Evolutionary conservation across 768 basidiomycete species (phyloP).

Genomic region (Mycena olivaceomarginata): DNA sequence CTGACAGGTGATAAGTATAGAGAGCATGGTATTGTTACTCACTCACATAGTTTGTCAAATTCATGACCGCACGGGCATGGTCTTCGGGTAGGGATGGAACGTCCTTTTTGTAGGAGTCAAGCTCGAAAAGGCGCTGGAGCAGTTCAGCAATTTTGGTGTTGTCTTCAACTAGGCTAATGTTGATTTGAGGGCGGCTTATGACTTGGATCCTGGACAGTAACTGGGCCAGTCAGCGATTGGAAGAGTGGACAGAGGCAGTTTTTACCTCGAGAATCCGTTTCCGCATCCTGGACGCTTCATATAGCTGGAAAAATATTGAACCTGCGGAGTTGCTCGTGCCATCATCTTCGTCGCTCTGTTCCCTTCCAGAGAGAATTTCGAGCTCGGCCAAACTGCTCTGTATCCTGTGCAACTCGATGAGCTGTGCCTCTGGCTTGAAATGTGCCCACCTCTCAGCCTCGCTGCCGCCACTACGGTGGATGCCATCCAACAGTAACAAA

Average conservation of each 20-base stretch:
- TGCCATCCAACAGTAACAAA: not conserved
- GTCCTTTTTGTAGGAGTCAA: not conserved
- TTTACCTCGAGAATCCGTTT: not conserved
- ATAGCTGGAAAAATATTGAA: not conserved
- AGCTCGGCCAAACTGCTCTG: not conserved
- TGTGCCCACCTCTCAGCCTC: not conserved
- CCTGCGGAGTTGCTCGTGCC: not conserved
- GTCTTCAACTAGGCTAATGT: not conserved
- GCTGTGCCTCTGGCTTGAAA: not conserved
- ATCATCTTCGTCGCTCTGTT: not conserved
- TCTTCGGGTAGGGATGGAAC: not conserved
- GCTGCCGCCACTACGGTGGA: not conserved
- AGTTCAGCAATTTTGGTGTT: not conserved
- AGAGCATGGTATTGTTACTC: no score
- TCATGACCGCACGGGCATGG: not conserved
- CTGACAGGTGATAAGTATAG: not conserved
- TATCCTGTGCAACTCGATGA: not conserved
- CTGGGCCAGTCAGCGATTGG: not conserved
- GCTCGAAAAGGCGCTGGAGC: not conserved
- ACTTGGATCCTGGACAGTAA: not conserved
- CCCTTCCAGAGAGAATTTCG: not conserved
- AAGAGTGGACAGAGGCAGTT: not conserved
- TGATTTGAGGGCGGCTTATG: not conserved
- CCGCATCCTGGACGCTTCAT: not conserved
- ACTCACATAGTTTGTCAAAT: not conserved